Conservation (phyloP, 495 filamentous ascomycete species). For the Annulohypoxylon maeteangense region DNA sequence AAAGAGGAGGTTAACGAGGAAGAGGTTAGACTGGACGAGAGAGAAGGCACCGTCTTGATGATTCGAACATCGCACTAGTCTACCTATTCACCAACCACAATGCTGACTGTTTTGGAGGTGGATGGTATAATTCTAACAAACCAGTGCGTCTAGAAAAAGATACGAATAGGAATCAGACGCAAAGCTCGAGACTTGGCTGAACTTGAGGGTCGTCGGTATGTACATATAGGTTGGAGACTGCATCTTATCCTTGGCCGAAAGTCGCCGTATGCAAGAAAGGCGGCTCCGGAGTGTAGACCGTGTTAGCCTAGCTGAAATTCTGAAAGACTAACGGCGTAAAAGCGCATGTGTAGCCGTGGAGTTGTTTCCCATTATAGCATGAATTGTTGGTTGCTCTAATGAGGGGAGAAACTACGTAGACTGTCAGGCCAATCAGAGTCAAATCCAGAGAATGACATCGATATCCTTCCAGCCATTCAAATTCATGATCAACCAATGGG, state of each 20-base stretch:
- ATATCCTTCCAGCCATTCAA: conserved; percentile 13
- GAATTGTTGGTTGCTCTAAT: conserved; percentile 13
- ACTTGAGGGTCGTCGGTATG: conserved; percentile 3
- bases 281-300: conserved; percentile 12
- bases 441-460: conserved; percentile 3
- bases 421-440: conserved; percentile 12
- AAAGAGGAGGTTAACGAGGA: background rate
- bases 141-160: conserved; percentile 1
- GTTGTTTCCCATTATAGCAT: conserved; percentile 29
- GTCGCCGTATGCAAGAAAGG: conserved; percentile 14
- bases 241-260: conserved; percentile 14
- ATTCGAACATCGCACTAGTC: conserved; percentile 31
- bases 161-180: conserved; percentile 9
- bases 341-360: conserved; percentile 24
- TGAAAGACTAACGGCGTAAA: conserved; percentile 3
- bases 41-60: conserved; percentile 16
- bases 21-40: conserved; percentile 12
- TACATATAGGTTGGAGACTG: conserved; percentile 22
- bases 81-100: conserved; percentile 11
- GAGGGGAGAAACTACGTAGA: conserved; percentile 9
- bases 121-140: background rate
- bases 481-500: conserved; percentile 16
- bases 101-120: conserved; percentile 7
- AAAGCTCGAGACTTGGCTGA: conserved; percentile 3
- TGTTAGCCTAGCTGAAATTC: background rate